Conservation (phyloP, 2,329 filamentous ascomycete species). For the Curvularia sp. region DNA sequence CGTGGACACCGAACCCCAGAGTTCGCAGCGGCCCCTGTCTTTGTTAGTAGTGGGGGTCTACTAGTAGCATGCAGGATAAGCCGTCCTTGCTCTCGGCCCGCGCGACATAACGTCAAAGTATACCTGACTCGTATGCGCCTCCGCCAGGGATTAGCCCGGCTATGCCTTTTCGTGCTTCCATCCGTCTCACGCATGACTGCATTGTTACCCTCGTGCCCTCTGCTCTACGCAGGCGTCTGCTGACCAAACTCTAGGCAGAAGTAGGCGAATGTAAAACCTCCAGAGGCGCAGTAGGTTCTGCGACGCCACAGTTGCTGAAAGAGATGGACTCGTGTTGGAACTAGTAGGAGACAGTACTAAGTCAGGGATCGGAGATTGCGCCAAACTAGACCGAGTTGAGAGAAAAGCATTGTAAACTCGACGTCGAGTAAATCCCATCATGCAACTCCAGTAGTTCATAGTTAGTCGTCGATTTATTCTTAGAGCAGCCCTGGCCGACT, state of each 20-base stretch:
- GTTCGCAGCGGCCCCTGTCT: background rate
- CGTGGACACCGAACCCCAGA: background rate
- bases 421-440: background rate
- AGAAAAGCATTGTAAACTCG: background rate
- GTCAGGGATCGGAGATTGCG: constrained; percentile 3
- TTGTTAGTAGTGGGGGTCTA: background rate
- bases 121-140: background rate
- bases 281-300: background rate
- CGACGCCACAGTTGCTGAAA: background rate
- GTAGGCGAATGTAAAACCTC: background rate
- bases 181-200: constrained; percentile 3
- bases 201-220: background rate
- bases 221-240: background rate
- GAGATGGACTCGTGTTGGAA: too few species aligned
- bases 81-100: background rate
- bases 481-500: background rate
- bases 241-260: background rate
- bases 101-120: constrained; percentile 4
- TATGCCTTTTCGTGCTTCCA: background rate
- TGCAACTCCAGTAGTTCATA: background rate
- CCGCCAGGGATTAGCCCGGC: background rate
- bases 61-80: background rate
- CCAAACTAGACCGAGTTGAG: background rate
- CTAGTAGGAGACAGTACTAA: background rate
- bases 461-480: background rate